Percentiles rank a stretch among this genome's conserved stretches.
Evolutionary conservation across 768 basidiomycete species (phyloP).

Genomic region (Phaeolepiota aurea): DNA sequence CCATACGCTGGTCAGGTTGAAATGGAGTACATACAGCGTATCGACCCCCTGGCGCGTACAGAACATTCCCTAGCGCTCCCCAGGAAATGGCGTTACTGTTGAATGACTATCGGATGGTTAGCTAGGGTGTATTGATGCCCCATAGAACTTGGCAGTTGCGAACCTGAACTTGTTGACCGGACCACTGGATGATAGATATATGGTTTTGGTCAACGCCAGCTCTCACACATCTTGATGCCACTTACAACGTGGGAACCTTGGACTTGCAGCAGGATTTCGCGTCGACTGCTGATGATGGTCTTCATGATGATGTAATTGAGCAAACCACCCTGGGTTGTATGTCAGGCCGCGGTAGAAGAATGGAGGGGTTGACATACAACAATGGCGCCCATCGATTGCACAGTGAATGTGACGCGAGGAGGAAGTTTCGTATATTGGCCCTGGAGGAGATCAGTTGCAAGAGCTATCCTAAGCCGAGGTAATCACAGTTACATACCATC

Average conservation of each 20-base stretch:
- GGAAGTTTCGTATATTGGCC: conserved; percentile 38
- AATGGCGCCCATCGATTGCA: conserved; percentile 39
- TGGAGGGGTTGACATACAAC: conserved; percentile 33
- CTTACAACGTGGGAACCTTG: conserved; percentile 51
- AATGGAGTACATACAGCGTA: not conserved
- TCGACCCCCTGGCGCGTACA: not conserved
- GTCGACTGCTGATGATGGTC: conserved; percentile 42
- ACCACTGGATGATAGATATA: no score
- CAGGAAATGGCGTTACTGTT: conserved; percentile 44
- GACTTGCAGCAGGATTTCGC: conserved; percentile 40
- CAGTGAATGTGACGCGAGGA: conserved; percentile 41
- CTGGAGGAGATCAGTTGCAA: not conserved
- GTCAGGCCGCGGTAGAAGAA: not conserved
- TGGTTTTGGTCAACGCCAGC: no score
- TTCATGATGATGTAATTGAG: conserved; percentile 43
- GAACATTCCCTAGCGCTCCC: conserved; percentile 32
- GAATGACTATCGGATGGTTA: no score
- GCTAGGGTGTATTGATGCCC: no score
- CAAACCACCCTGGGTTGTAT: not conserved
- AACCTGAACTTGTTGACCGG: conserved; percentile 38
- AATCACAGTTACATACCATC: conserved; percentile 33
- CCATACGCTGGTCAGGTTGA: not conserved
- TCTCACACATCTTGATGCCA: no score
- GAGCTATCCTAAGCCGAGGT: not conserved
- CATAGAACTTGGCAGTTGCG: conserved; percentile 46